These are phyloP conservation scores for Amyloporia xantha DNA, from an alignment of 768 basidiomycete genomes.

Conservation along the genomic window DNA sequence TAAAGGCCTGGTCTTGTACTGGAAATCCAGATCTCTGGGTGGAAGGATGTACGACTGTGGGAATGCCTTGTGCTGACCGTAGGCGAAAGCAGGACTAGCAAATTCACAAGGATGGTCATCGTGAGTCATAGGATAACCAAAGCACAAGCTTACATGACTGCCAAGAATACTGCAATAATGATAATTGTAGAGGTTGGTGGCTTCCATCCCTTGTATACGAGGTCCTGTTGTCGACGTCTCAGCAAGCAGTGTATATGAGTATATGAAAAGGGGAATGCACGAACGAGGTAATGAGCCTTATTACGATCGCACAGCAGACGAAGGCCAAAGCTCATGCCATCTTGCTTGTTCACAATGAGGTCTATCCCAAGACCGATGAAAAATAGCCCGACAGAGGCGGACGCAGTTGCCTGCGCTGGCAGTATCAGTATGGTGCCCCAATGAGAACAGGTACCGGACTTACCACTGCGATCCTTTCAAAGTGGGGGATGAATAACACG, in stretches of 20 bases:
- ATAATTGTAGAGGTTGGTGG: constrained; percentile 46
- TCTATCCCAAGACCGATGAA: constrained; percentile 50
- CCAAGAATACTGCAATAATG: constrained; percentile 46
- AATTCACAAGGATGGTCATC: background rate
- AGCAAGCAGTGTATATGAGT: constrained; percentile 2
- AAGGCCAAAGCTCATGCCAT: constrained; percentile 57
- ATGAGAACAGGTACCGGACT: background rate
- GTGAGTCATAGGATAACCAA: background rate
- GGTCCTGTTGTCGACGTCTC: constrained; percentile 35
- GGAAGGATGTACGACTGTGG: background rate
- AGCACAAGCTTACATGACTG: constrained; percentile 41
- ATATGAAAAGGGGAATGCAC: constrained; percentile 11
- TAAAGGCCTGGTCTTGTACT: background rate
- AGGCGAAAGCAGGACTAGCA: background rate
- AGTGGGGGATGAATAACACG: background rate
- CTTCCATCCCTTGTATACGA: constrained; percentile 40
- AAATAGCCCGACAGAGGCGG: constrained; percentile 58
- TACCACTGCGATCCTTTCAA: constrained; percentile 2
- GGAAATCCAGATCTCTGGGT: background rate
- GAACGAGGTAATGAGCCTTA: constrained; percentile 45
- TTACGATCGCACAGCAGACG: constrained; percentile 62
- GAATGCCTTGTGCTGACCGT: background rate
- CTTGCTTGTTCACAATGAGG: constrained; percentile 48
- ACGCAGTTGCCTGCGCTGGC: constrained; percentile 25
- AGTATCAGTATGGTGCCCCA: background rate